Conservation (phyloP, 208 protist genomes). For the Porcisia deanei region DNA sequence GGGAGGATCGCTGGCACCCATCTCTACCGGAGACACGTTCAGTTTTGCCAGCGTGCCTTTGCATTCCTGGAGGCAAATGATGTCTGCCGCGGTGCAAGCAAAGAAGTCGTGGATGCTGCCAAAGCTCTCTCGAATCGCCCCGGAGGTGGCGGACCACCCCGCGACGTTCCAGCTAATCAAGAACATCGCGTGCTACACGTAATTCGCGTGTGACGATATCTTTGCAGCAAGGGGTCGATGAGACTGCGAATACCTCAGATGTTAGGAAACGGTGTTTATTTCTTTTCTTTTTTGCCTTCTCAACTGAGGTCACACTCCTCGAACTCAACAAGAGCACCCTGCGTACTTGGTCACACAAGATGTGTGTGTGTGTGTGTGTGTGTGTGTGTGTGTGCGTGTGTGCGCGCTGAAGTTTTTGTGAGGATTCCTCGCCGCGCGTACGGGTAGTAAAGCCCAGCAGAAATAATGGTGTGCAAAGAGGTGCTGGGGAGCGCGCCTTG, state of each 20-base stretch:
- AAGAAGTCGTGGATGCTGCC: slow-evolving; percentile 75
- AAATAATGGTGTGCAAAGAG: background rate
- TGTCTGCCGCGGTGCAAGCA: slow-evolving; percentile 58
- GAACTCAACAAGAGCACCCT: background rate
- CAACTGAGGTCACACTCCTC: background rate
- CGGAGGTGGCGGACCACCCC: slow-evolving; percentile 77
- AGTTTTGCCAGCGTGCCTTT: slow-evolving; percentile 75
- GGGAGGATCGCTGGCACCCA: slow-evolving; percentile 66
- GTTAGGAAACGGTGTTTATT: background rate
- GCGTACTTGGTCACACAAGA: background rate
- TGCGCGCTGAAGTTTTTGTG: background rate
- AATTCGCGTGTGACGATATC: background rate
- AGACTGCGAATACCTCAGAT: background rate
- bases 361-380: background rate
- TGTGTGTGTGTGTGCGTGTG: background rate
- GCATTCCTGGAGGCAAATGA: slow-evolving; percentile 86
- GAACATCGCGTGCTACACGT: slow-evolving; percentile 43
- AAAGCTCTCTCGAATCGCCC: slow-evolving; percentile 74
- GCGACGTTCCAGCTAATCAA: slow-evolving; percentile 91
- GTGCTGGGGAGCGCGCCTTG: background rate
- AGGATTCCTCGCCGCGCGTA: background rate
- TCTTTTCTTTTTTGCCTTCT: background rate
- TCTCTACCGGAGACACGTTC: slow-evolving; percentile 41
- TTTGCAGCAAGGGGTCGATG: no score
- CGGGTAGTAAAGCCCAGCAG: background rate